Evolutionary conservation across 441 rosid genomes (phyloP), one percentile per base, ranked within the genome.

Genomic region (Raphanus hybrid): DNA sequence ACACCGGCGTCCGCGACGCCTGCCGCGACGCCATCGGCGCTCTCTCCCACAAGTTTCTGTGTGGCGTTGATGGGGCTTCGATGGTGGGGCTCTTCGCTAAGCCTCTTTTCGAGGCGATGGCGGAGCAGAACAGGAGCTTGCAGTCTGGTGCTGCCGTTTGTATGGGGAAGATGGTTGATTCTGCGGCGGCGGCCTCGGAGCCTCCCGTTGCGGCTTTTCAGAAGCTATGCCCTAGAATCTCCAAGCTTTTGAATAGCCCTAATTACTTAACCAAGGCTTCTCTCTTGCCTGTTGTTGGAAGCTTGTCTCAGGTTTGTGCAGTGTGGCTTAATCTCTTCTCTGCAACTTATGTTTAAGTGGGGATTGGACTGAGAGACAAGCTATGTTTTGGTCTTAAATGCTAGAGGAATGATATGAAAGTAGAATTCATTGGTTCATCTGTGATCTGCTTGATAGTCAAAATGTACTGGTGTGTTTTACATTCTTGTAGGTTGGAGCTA

Each of bases 81-180:
- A 29, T 87, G 80, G 88, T 92, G 60, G 95, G 89, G 16, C 67
- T 93, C 67, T 95, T 93, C 79, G 97, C 89, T 58, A 92, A 85
- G 84, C 97, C 97, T 0, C 73, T 95, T 78, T 88, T 93, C 66
- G 99, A 95, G 72, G 98, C 92, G 0, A 93, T 95, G 99, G 87
- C 85, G 20, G 98, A 95, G 77, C 99, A 95, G 90, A 88, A 87
- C 76, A 95, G 87, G 75, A 87, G 88, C 54, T 93, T 87, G 61
- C 99, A 93, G 77, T 85, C 94, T 14, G 98, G 97, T 78, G 98
- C 97, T 43, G 93, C 98, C 0, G 75, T 85, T 70, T 96, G 98
- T 82, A 85, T 93, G 97, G 97, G 95, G 27, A 96, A 84, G 85
- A 87, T 93, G 92, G 87, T 96, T 27, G 97, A 96, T 43, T 87